Evolutionary conservation across 768 basidiomycete species (phyloP), one percentile per base, ranked within the genome.

Genomic region (Xerocomus brunneocitrinus): DNA sequence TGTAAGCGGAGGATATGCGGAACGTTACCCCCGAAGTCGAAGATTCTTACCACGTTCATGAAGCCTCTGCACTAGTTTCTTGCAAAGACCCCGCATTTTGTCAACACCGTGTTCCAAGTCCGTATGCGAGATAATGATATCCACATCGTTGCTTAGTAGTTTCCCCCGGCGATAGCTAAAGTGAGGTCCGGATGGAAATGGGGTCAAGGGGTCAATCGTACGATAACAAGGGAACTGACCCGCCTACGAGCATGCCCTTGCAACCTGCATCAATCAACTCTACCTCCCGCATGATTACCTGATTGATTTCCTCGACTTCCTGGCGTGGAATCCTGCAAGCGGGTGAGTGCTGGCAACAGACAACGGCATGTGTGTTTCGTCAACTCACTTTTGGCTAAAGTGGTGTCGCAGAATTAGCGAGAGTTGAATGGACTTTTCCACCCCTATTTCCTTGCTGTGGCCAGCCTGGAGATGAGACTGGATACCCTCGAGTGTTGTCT

Each of bases 131-230:
- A 95, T 87, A 1, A 97, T 81, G 52, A 98, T 87, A 62, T 98
- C 94, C 30, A 93, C 84, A 64, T 97, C 94, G 61, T 87, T 90
- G 62, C 87, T 90, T 55, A 82, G 71, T 3, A 71, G 62, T 66
- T 95, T 95, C 2, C 94, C 94, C 51, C 94, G 74, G 28, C 95
- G 82, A 70, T 94, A 91, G 5, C 92, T 93, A 51, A 42, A 7
- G 22, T 9, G 32, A 39, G 39, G 25, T 41, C 19, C 19, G 31
- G 31, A 51, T 8, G 32, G 13, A 30, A 36, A 30, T 27, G 9
- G 12, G 30, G 39, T 34, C 55, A 30, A 54, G 53, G 5, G 8
- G 19, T 4, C 14, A 22, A 40, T 30, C 14, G 28, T 27, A 47
- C 4, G 19, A 52, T 31, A 28, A 51, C 22, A 4, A 31, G 22